Conservation (phyloP, 805 yeast genomes). For the Saccharomycopsis vini region DNA sequence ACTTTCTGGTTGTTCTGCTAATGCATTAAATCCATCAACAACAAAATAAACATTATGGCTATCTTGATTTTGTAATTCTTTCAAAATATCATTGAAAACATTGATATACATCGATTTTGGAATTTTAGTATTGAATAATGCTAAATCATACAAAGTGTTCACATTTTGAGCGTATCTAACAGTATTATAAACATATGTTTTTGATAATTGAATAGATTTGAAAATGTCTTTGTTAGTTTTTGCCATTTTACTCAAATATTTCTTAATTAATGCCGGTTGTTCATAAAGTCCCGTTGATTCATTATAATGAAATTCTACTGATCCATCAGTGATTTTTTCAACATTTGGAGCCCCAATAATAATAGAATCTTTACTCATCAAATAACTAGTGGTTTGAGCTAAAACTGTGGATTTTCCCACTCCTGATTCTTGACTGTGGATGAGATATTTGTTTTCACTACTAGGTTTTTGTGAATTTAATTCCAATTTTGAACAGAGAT, state of each 20-base stretch:
- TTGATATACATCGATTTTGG: slow-evolving; percentile 3
- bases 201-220: slow-evolving; percentile 27
- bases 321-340: slow-evolving; percentile 57
- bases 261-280: slow-evolving; percentile 71
- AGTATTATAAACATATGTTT: slow-evolving; percentile 27
- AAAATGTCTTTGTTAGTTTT: slow-evolving; percentile 37
- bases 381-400: slow-evolving; percentile 59
- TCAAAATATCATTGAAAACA: slow-evolving; percentile 10
- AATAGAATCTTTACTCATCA: slow-evolving; percentile 33
- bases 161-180: slow-evolving; percentile 22
- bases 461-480: slow-evolving; percentile 26
- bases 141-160: slow-evolving; percentile 37
- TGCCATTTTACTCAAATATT: slow-evolving; percentile 44
- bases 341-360: slow-evolving; percentile 60
- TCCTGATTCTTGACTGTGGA: slow-evolving; percentile 69
- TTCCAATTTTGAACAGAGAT: slow-evolving; percentile 32
- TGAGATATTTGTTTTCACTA: slow-evolving; percentile 39
- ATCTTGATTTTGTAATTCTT: slow-evolving; percentile 42
- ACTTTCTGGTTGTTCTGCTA: slow-evolving; percentile 46
- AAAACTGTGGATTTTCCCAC: slow-evolving; percentile 70
- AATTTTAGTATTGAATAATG: slow-evolving; percentile 20
- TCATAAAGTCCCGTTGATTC: slow-evolving; percentile 40
- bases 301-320: slow-evolving; percentile 57
- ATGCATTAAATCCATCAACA: slow-evolving; percentile 64
- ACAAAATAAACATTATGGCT: slow-evolving; percentile 54